Evolutionary conservation across 2,329 filamentous ascomycete species (phyloP), one percentile per base, ranked within the genome.

Genomic region (Talaromyces piceae): DNA sequence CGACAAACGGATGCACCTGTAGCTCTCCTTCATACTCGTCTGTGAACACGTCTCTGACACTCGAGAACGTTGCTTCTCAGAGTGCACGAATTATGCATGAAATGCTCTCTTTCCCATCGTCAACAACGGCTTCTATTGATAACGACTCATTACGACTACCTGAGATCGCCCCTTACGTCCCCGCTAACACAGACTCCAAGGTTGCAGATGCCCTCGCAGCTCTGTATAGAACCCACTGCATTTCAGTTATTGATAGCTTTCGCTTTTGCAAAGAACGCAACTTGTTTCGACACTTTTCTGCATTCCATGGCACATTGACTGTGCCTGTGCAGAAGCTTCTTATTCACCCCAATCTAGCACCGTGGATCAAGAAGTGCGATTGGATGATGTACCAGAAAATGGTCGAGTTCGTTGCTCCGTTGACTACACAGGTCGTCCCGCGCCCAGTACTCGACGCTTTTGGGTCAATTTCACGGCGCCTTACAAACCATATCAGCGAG

Each of bases 251-350:
- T 27, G 93, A 98, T 69, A 91, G 89, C 60, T 90, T 98, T 55
- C 87, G 93, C 26, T 97, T 88, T 67, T 96, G 91, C 77, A 94
- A 93, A 64, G 89, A 96, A 68, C 95, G 95, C 72, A 91, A 90
- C 5, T 95, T 98, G 67, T 95, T 95, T 66, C 88, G 94, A 58
- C 80, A 96, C 13, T 95, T 94, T 66, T 91, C 87, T 5, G 93
- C 91, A 1, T 97, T 98, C 67, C 89, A 95, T 63, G 93, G 93
- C 50, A 97, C 91, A 2, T 80, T 98, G 61, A 98, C 93, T 0
- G 94, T 96, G 69, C 93, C 93, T 5, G 91, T 97, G 3, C 90
- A 96, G 67, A 96, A 94, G 68, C 74, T 98, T 2, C 86, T 98
- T 61, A 83, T 84, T 12, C 83, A 95, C 62, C 83, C 86, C 2